These are phyloP conservation scores for Pleurotus salmoneostramineus DNA, from an alignment of 768 basidiomycete species.

Conservation along the genomic window DNA sequence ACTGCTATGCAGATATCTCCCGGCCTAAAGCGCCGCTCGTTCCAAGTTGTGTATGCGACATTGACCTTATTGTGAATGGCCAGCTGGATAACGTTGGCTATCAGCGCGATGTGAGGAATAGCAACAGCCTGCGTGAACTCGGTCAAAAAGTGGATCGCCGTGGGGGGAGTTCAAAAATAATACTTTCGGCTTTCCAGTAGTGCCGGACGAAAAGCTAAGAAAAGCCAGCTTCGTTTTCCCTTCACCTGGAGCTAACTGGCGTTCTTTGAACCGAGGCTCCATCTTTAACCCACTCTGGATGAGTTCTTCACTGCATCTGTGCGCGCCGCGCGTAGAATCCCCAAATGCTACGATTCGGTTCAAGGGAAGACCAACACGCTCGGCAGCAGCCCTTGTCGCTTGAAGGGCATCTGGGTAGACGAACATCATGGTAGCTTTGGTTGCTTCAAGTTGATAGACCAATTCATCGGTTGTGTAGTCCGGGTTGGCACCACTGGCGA, in stretches of 20 bases:
- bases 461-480: slow-evolving; percentile 12
- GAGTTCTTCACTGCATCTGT: slow-evolving; percentile 32
- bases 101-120: slow-evolving; percentile 54
- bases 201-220: slow-evolving; percentile 69
- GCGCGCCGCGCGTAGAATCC: background rate
- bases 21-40: slow-evolving; percentile 49
- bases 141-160: background rate
- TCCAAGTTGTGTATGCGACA: slow-evolving; percentile 35
- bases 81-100: slow-evolving; percentile 61
- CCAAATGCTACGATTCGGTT: slow-evolving; percentile 45
- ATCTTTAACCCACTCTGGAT: slow-evolving; percentile 43
- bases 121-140: slow-evolving; percentile 43
- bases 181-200: slow-evolving; percentile 74
- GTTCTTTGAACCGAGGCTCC: slow-evolving; percentile 41
- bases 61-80: slow-evolving; percentile 50
- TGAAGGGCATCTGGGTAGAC: slow-evolving; percentile 40
- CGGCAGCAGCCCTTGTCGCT: slow-evolving; percentile 39
- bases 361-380: slow-evolving; percentile 27
- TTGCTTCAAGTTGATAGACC: slow-evolving; percentile 10
- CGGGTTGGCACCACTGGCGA: slow-evolving; percentile 11
- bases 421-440: slow-evolving; percentile 40
- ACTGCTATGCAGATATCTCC: slow-evolving; percentile 62
- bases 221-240: slow-evolving; percentile 68
- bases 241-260: slow-evolving; percentile 50
- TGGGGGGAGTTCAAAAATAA: background rate